phyloP scores from a whole-genome alignment of 2,329 filamentous ascomycete genomes.

The Tolypocladium nubicola region DNA sequence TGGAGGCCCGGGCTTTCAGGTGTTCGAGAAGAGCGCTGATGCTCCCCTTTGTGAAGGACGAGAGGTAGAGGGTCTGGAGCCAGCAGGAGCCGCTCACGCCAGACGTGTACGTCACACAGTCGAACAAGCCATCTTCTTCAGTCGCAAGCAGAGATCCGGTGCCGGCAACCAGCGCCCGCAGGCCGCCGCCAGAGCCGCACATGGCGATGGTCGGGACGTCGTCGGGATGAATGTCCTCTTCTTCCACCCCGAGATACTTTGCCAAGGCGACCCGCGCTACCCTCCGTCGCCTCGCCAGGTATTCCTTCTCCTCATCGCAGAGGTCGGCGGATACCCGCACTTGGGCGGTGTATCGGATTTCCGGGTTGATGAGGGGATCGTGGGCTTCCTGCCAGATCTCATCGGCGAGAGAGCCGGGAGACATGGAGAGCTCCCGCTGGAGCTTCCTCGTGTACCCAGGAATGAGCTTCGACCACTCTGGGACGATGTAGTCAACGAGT shows the following conservation, averaged over 20 bases:
- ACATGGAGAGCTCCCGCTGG: conserved; percentile 78
- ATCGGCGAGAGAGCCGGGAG: conserved; percentile 77
- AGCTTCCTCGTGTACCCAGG: conserved; percentile 73
- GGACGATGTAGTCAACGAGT: conserved; percentile 62
- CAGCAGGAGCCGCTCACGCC: conserved; percentile 95
- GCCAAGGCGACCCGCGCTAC: conserved; percentile 66
- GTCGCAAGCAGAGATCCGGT: conserved; percentile 78
- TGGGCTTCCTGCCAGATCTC: conserved; percentile 91
- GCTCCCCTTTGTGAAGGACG: conserved; percentile 56
- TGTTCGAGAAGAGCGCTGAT: conserved; percentile 69
- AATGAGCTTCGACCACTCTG: conserved; percentile 69
- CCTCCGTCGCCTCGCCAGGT: conserved; percentile 55
- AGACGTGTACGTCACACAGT: conserved; percentile 89
- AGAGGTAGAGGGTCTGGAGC: conserved; percentile 78
- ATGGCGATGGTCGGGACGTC: conserved; percentile 91
- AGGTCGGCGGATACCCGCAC: conserved; percentile 76
- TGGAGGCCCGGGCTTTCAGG: conserved; percentile 70
- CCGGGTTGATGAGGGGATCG: conserved; percentile 72
- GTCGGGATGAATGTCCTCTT: conserved; percentile 76
- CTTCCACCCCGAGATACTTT: conserved; percentile 67
- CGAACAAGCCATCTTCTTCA: conserved; percentile 79
- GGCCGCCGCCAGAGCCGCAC: conserved; percentile 85
- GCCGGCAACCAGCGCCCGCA: conserved; percentile 83
- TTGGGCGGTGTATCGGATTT: conserved; percentile 70
- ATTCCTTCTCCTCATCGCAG: conserved; percentile 73